Percentiles rank a stretch among this genome's conserved stretches.
phyloP scores from a whole-genome alignment of 23 red algal genomes.

The Chondrus crispus region DNA sequence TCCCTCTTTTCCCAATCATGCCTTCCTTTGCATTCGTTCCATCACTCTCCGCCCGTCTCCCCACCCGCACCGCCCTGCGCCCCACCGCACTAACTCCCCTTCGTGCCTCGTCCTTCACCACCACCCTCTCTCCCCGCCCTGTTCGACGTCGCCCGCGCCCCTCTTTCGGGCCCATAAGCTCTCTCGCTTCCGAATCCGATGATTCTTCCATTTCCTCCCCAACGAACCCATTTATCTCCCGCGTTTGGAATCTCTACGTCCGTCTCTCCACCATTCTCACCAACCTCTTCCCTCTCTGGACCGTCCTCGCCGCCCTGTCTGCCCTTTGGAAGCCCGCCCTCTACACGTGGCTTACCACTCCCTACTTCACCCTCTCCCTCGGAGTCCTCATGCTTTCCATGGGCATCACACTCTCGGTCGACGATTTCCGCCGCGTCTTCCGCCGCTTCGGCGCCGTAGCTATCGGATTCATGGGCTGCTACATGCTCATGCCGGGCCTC shows the following conservation, averaged over 20 bases:
- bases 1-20: not conserved
- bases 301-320: conserved; percentile 59
- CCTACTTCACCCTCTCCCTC: conserved; percentile 86
- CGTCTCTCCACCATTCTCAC: conserved; percentile 79
- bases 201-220: not conserved
- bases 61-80: not conserved
- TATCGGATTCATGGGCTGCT: conserved; percentile 89
- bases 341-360: conserved; percentile 83
- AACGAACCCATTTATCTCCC: not conserved
- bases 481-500: conserved; percentile 73
- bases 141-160: not conserved
- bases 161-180: not conserved
- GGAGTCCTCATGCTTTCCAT: conserved; percentile 96
- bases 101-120: not conserved
- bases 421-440: conserved; percentile 80
- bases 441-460: conserved; percentile 68
- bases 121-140: not conserved
- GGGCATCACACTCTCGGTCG: conserved; percentile 90
- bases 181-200: not conserved
- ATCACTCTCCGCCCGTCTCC: not conserved
- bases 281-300: conserved; percentile 98
- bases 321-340: conserved; percentile 60
- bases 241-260: conserved; percentile 42
- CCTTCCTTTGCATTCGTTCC: not conserved
- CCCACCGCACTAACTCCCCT: not conserved